A percentile compares a stretch with the other conserved stretches of the same genome.
Conservation (phyloP, 2,329 filamentous ascomycete species). For the Teratosphaeria epicoccoides region DNA sequence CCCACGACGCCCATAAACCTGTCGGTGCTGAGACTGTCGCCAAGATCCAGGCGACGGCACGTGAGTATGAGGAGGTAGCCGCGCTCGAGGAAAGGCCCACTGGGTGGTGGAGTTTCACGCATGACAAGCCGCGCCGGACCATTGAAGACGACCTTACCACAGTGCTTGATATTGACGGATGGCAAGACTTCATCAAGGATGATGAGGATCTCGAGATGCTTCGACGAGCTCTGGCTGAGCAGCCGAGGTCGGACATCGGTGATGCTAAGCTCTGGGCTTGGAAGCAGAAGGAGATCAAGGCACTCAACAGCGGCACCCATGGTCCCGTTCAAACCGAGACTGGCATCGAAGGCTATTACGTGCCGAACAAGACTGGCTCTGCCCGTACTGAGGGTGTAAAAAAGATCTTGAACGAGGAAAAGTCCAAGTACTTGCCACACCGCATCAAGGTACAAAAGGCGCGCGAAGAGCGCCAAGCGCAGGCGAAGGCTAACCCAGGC, state of each 20-base stretch:
- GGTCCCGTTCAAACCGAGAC: constrained; percentile 44
- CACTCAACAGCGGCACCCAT: constrained; percentile 49
- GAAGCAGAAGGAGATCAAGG: constrained; percentile 63
- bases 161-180: constrained; percentile 59
- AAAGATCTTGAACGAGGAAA: constrained; percentile 93
- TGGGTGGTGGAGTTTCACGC: constrained; percentile 48
- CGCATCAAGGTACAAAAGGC: constrained; percentile 92
- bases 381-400: constrained; percentile 88
- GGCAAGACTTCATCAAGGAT: constrained; percentile 59
- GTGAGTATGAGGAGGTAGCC: constrained; percentile 38
- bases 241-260: constrained; percentile 40
- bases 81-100: constrained; percentile 40
- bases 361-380: constrained; percentile 72
- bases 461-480: constrained; percentile 80
- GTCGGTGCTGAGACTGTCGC: constrained; percentile 27
- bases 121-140: constrained; percentile 49
- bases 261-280: constrained; percentile 56
- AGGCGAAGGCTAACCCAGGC: constrained; percentile 52
- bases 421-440: constrained; percentile 95
- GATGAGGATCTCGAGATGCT: constrained; percentile 54
- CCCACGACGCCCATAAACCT: constrained; percentile 16
- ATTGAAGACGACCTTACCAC: constrained; percentile 55
- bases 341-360: constrained; percentile 61
- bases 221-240: constrained; percentile 39
- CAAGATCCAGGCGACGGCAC: constrained; percentile 26